A percentile compares a stretch with the other conserved stretches of the same genome.
Conservation (phyloP, 495 filamentous ascomycete species). For the Thermothielavioides terrestris region DNA sequence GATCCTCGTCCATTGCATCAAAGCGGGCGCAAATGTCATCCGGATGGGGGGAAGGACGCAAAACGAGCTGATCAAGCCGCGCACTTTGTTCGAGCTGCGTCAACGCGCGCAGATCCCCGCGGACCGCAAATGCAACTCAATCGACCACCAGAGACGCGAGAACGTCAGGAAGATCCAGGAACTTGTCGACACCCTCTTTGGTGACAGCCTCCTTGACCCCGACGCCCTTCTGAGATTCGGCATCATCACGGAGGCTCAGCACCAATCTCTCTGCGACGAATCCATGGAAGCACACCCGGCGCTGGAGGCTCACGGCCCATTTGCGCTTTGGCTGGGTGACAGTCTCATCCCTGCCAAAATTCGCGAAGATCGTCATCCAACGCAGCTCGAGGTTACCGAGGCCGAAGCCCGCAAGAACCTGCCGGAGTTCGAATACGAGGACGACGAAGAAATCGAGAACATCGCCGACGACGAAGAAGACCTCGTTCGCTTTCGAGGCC, state of each 20-base stretch:
- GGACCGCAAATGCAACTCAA: conserved; percentile 15
- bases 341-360: conserved; percentile 23
- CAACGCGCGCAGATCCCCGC: conserved; percentile 11
- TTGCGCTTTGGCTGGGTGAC: conserved; percentile 57
- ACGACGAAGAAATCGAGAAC: conserved; percentile 29
- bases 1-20: conserved; percentile 57
- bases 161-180: conserved; percentile 32
- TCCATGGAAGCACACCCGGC: conserved; percentile 39
- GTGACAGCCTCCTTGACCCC: conserved; percentile 40
- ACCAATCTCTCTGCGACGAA: conserved; percentile 50
- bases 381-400: conserved; percentile 22
- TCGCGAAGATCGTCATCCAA: conserved; percentile 9
- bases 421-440: conserved; percentile 31
- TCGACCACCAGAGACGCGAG: conserved; percentile 19
- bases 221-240: conserved; percentile 39
- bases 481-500: conserved; percentile 25
- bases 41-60: conserved; percentile 71
- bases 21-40: conserved; percentile 57
- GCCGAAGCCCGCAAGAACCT: conserved; percentile 14
- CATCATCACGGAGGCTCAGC: conserved; percentile 54
- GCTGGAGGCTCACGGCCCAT: conserved; percentile 34
- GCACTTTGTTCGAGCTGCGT: conserved; percentile 57
- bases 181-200: conserved; percentile 42
- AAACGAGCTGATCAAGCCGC: conserved; percentile 53
- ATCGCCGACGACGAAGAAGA: conserved; percentile 36